Evolutionary conservation across 1,139 yeast species (phyloP).

Genomic region (Sporopachydermia cereana): DNA sequence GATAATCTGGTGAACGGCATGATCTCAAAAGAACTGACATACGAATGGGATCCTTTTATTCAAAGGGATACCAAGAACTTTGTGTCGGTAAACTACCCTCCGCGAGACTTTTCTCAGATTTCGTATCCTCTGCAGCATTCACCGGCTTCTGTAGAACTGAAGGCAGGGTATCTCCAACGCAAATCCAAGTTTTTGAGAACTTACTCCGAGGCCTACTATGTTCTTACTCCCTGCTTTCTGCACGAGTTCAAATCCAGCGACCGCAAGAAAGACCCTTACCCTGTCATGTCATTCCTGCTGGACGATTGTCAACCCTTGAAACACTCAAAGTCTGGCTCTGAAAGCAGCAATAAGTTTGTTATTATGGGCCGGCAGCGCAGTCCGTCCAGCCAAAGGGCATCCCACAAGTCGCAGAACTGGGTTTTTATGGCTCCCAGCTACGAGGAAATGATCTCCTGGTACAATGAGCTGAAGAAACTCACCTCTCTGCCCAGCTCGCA

Average conservation of each 20-base stretch:
- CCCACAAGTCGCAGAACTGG: constrained; percentile 11
- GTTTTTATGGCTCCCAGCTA: constrained; percentile 21
- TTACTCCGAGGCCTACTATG: constrained; percentile 56
- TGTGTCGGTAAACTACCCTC: constrained; percentile 35
- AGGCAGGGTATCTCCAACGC: constrained; percentile 42
- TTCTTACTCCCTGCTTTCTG: constrained; percentile 57
- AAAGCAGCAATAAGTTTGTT: constrained; percentile 7
- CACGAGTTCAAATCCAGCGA: constrained; percentile 63
- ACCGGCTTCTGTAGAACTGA: constrained; percentile 38
- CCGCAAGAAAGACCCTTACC: constrained; percentile 36
- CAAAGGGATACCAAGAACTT: constrained; percentile 35
- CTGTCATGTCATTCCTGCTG: constrained; percentile 10
- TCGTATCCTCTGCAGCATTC: constrained; percentile 42
- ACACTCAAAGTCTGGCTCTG: constrained; percentile 8
- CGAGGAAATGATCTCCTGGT: constrained; percentile 33
- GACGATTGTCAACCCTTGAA: constrained; percentile 9
- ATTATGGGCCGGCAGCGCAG: constrained; percentile 7
- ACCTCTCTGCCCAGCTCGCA: constrained; percentile 16
- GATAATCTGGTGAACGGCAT: constrained; percentile 55
- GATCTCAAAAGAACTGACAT: constrained; percentile 44
- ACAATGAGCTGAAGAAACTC: constrained; percentile 31
- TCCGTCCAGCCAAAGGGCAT: constrained; percentile 13
- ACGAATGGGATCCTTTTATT: constrained; percentile 71
- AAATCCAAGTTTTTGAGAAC: constrained; percentile 54
- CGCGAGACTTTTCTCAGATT: constrained; percentile 36